phyloP scores from a whole-genome alignment of 768 basidiomycete genomes.

The Lanmaoa rubissima region DNA sequence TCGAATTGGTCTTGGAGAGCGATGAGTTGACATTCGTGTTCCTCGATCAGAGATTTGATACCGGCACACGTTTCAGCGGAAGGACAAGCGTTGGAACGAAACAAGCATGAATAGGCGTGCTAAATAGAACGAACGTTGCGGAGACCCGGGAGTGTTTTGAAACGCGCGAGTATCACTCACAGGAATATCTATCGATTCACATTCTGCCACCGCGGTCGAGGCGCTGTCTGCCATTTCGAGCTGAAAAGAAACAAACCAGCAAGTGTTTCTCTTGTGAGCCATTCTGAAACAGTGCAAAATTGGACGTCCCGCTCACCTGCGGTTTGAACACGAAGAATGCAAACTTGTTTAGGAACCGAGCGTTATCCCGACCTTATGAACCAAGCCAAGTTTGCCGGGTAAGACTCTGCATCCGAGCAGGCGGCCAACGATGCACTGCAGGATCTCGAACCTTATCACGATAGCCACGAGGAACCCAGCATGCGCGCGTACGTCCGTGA shows the following conservation, averaged over 20 bases:
- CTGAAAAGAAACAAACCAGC: neutral
- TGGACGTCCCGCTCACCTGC: neutral
- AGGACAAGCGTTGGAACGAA: slow-evolving; percentile 19
- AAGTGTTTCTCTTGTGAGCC: neutral
- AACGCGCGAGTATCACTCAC: slow-evolving; percentile 9
- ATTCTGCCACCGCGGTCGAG: neutral
- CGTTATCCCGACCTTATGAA: neutral
- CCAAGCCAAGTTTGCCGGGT: neutral
- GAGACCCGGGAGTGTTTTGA: neutral
- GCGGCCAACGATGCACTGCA: neutral
- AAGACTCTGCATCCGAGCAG: neutral
- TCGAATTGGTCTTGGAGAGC: slow-evolving; percentile 9
- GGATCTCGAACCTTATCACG: neutral
- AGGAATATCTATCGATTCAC: neutral
- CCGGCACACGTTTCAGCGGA: neutral
- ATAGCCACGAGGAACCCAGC: slow-evolving; percentile 12
- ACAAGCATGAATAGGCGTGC: slow-evolving; percentile 8
- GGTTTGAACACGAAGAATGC: neutral
- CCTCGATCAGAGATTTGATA: slow-evolving; percentile 17
- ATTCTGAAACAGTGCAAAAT: neutral
- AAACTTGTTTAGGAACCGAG: too few relatives aligned
- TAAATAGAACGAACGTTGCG: neutral
- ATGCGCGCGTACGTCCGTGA: slow-evolving; percentile 7
- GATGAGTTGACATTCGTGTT: slow-evolving; percentile 16
- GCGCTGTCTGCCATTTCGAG: neutral